These are phyloP conservation scores for Aureococcus anophagefferens DNA, from an alignment of 108 stramenopile genomes.

Conservation along the genomic window DNA sequence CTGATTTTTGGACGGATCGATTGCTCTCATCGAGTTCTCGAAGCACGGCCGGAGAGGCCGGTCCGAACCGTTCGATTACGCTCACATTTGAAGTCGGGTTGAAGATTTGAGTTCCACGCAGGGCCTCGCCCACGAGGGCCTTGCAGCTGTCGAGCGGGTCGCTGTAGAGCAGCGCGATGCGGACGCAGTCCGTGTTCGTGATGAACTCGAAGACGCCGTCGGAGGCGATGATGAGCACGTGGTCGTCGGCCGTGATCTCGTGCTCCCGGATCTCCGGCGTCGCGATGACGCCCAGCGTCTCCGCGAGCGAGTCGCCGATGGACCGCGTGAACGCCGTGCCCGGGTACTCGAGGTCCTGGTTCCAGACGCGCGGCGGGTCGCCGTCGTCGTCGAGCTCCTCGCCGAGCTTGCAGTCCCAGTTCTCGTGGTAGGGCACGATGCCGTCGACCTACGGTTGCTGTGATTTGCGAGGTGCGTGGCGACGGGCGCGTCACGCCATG, in stretches of 20 bases:
- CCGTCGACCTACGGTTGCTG: slow-evolving; percentile 73
- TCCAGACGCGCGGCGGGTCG: slow-evolving; percentile 83
- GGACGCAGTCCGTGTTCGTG: slow-evolving; percentile 68
- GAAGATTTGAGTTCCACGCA: too few relatives aligned
- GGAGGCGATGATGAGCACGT: slow-evolving; percentile 4
- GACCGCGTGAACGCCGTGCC: slow-evolving; percentile 87
- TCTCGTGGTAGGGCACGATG: slow-evolving; percentile 45
- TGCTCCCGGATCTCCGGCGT: slow-evolving; percentile 63
- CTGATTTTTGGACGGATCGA: too few relatives aligned
- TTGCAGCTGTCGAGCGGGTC: slow-evolving; percentile 81
- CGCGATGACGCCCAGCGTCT: slow-evolving; percentile 70
- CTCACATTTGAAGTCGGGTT: too few relatives aligned
- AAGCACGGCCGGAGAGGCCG: too few relatives aligned
- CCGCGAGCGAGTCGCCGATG: slow-evolving; percentile 73
- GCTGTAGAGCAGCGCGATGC: slow-evolving; percentile 45
- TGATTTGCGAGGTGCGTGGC: too few relatives aligned
- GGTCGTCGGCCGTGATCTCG: too few relatives aligned
- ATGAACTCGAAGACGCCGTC: slow-evolving; percentile 55
- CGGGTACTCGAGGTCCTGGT: slow-evolving; percentile 66
- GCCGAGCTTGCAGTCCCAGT: slow-evolving; percentile 45
- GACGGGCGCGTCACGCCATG: too few relatives aligned
- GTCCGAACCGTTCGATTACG: too few relatives aligned
- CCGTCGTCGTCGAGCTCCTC: slow-evolving; percentile 70
- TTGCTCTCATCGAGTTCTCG: too few relatives aligned
- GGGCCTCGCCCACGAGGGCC: slow-evolving; percentile 82